Percentiles rank a stretch among this genome's conserved stretches.
These are phyloP conservation scores for Wickerhamomyces ciferrii DNA, from an alignment of 805 yeast species.

Conservation along the genomic window DNA sequence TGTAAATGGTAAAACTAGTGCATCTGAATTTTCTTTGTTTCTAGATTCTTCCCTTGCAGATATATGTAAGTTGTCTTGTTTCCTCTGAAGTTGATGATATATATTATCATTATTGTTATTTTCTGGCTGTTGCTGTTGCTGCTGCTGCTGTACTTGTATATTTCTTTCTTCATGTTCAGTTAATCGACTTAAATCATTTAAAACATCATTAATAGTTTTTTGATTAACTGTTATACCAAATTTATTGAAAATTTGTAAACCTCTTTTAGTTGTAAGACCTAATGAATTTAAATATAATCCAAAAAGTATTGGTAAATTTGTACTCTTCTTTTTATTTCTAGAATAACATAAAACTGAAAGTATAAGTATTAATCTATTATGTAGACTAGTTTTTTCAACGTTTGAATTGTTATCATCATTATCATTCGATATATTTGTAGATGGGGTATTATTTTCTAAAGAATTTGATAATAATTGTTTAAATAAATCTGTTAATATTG, in stretches of 20 bases:
- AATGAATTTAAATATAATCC: neutral
- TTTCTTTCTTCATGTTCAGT: neutral
- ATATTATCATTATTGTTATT: too few species aligned
- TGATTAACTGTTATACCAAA: neutral
- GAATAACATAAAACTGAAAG: neutral
- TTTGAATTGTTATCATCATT: neutral
- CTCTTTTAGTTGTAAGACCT: neutral
- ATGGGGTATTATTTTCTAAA: neutral
- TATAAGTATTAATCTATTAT: neutral
- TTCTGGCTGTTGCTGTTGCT: too few species aligned
- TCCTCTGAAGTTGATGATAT: neutral
- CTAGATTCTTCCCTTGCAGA: neutral
- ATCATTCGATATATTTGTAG: neutral
- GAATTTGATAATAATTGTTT: neutral
- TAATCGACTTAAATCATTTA: neutral
- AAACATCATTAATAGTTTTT: neutral
- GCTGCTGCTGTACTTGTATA: too few species aligned
- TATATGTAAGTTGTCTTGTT: neutral
- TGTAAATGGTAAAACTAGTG: neutral
- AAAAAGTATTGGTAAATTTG: neutral
- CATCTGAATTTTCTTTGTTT: neutral
- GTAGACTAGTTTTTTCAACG: neutral
- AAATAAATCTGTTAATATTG: neutral
- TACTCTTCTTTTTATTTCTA: neutral
- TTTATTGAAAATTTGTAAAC: neutral